Base-by-base conservation (phyloP, 164 flowering plant species). In the Cinnamomum chago region DNA sequence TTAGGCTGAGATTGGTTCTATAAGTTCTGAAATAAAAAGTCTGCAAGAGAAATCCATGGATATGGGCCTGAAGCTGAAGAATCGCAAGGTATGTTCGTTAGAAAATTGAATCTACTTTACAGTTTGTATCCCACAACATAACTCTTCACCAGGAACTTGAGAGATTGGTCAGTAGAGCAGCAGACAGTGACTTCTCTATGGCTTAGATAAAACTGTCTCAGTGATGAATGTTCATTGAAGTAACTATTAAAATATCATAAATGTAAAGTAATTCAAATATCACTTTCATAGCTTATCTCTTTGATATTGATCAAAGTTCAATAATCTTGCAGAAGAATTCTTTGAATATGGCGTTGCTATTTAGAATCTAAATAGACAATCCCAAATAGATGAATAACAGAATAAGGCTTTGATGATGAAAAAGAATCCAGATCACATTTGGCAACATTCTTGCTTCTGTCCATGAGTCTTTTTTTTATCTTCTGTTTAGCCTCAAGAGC, bases 31-130 rank as follows among this genome's bases (percentile, higher is more conserved):
- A 79, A 95, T 95, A 33, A 95, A 93, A 85, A 85, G 90, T 75
- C 97, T 95, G 62, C 99, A 95, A 74, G 99, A 95, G 89, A 93
- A 92, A 82, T 95, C 99, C 28, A 92, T 93, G 98, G 98, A 91
- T 79, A 95, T 95, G 99, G 97, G 98, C 75, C 83, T 93, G 79
- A 95, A 88, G 90, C 86, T 95, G 77, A 93, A 93, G 84, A 95
- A 95, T 82, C 97, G 99, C 76, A 95, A 93, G 99, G 99, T 95
- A 90, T 73, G 40, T 9, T 18, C 24, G 5, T 70, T 4, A 2
- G 47, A 17, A 40, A 58, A 11, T 74, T 52, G 20, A 30, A 20
- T 68, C 69, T 67, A 67, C 69, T 15, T 66, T 67, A 30, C 7
- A 30, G 35, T 2, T 15, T 67, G 35, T 67, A 67, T 24, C 23